A percentile compares a stretch with the other conserved stretches of the same genome.
Evolutionary conservation across 2,329 filamentous ascomycete genomes (phyloP).

Genomic region (Fusarium graminum): DNA sequence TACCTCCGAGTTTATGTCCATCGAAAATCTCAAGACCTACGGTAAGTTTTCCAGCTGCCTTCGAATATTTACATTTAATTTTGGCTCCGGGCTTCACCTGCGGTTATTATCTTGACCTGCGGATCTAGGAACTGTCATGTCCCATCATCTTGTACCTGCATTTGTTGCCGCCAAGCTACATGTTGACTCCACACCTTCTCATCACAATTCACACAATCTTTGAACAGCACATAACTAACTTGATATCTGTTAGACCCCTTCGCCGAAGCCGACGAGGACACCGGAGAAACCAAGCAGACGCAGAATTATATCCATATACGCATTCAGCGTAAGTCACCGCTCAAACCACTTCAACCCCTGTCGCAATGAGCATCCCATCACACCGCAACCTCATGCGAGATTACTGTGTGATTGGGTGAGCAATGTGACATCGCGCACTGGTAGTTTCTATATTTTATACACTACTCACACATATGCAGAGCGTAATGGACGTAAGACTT

Average conservation of each 20-base stretch:
- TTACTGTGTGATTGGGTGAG: slow-evolving; percentile 15
- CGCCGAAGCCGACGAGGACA: slow-evolving; percentile 99
- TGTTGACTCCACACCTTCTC: slow-evolving; percentile 28
- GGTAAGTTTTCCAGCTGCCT: slow-evolving; percentile 67
- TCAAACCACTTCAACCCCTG: slow-evolving; percentile 9
- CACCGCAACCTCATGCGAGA: slow-evolving; percentile 32
- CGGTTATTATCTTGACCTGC: neutral
- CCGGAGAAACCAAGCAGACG: slow-evolving; percentile 92
- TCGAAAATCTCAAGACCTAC: slow-evolving; percentile 98
- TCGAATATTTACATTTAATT: no score
- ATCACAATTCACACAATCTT: slow-evolving; percentile 3
- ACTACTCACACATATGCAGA: slow-evolving; percentile 67
- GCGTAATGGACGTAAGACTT: slow-evolving; percentile 99
- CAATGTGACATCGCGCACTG: neutral
- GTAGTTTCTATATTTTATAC: slow-evolving; percentile 1
- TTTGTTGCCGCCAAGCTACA: slow-evolving; percentile 40
- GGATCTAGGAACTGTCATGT: slow-evolving; percentile 1
- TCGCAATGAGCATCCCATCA: slow-evolving; percentile 18
- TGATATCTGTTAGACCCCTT: slow-evolving; percentile 83
- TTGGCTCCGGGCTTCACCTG: neutral
- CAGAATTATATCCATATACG: slow-evolving; percentile 99
- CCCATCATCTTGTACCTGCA: slow-evolving; percentile 46
- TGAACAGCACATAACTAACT: slow-evolving; percentile 16
- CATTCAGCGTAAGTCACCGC: slow-evolving; percentile 85
- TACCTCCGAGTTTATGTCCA: slow-evolving; percentile 95